Conservation (phyloP, 2,329 filamentous ascomycete genomes). For the Aulographum hederae region DNA sequence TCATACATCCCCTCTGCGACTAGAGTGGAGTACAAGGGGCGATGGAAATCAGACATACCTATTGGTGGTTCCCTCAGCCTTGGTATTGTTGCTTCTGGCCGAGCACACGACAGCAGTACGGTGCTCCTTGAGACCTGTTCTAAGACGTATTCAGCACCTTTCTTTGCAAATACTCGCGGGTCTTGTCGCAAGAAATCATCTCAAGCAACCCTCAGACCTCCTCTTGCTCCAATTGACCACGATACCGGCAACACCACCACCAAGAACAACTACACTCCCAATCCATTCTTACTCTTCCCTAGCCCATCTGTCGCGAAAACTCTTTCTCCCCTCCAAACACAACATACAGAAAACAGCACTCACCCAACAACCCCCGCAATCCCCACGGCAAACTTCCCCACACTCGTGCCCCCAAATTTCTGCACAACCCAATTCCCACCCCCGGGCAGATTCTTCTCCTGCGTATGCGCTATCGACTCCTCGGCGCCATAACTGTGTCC, state of each 20-base stretch:
- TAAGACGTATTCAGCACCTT: constrained; percentile 11
- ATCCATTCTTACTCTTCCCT: too few relatives aligned
- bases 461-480: constrained; percentile 19
- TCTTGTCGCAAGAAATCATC: too few relatives aligned
- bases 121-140: constrained; percentile 39
- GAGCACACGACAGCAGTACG: constrained; percentile 89
- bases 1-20: not conserved
- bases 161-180: too few relatives aligned
- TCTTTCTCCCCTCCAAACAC: too few relatives aligned
- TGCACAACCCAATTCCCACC: constrained; percentile 61
- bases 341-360: not conserved
- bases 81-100: constrained; percentile 83
- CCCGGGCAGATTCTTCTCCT: constrained; percentile 29
- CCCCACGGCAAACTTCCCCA: constrained; percentile 33
- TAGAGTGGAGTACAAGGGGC: too few relatives aligned
- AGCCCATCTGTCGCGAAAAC: too few relatives aligned
- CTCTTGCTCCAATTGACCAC: too few relatives aligned
- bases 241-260: too few relatives aligned
- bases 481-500: constrained; percentile 6
- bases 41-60: constrained; percentile 3
- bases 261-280: too few relatives aligned
- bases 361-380: constrained; percentile 5
- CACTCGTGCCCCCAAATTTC: constrained; percentile 89
- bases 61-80: constrained; percentile 72
- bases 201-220: too few relatives aligned